Evolutionary conservation across 768 basidiomycete genomes (phyloP), one percentile per base, ranked within the genome.

Genomic region (Termitomyces bulborhizus): DNA sequence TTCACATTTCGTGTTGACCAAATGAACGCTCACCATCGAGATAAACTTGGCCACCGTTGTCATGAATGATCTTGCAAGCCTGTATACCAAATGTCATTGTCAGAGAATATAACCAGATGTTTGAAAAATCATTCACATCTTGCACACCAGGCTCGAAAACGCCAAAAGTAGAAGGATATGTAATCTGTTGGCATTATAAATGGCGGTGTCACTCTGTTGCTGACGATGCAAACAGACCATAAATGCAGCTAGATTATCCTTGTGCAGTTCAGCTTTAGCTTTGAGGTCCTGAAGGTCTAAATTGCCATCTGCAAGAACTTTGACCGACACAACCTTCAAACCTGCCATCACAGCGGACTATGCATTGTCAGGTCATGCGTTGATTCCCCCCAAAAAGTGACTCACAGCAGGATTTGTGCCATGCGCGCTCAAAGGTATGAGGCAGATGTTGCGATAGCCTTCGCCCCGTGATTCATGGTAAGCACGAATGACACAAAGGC

Each of bases 311-410:
- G 75, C 68, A 53, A 86, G 83, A 2, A 88, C 89, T 75, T 97
- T 96, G 68, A 99, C 86, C n/a, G 96, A 71, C 6, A 99, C 91
- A 39, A 99, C 97, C 70, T 93, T 97, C 69, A 98, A 76, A 12
- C 96, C 96, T 34, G 95, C 93, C 93, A 99, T 95, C 46, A 89
- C 87, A 51, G 97, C 97, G 24, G 93, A 95, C 90, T 94, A 63
- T 2, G 21, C n/a, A 46, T 24, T 52, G 50, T 70, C 45, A 68
- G 59, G 36, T 51, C 29, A 50, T 29, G 13, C 34, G 47, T n/a
- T 53, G 18, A 1, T 21, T 39, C n/a, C 24, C 21, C 21, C 21
- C 21, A 29, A 37, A 6, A 18, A 29, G 55, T 34, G 29, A 34
- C 89, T 73, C 65, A 92, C 92, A 48, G 97, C 97, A 46, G 97